Evolutionary conservation across 257 asterid species (phyloP).

Genomic region (Capsicum baccatum): DNA sequence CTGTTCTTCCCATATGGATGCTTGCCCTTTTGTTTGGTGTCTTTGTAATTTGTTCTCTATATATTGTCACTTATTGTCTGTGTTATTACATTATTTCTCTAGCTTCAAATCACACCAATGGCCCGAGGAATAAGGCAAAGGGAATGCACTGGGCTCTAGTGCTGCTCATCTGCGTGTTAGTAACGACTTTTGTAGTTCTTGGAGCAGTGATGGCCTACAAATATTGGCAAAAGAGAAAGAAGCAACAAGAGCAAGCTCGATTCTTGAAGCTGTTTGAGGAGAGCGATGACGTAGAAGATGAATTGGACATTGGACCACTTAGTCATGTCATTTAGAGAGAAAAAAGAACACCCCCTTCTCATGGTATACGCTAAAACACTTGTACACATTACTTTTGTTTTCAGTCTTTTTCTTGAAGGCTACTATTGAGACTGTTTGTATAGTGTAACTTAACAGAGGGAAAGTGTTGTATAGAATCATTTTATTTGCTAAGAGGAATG

Average conservation of each 20-base stretch:
- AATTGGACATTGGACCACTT: conserved; percentile 49
- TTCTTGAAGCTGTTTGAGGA: conserved; percentile 72
- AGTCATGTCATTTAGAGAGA: conserved; percentile 38
- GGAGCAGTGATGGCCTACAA: conserved; percentile 56
- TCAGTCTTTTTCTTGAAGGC: background rate
- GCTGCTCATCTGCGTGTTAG: conserved; percentile 36
- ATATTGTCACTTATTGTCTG: background rate
- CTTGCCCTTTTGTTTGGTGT: background rate
- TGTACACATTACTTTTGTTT: conserved; percentile 17
- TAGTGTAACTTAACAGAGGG: conserved; percentile 6
- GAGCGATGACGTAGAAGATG: conserved; percentile 51
- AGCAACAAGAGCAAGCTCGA: conserved; percentile 79
- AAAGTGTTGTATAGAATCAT: background rate
- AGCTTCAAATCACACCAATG: conserved; percentile 46
- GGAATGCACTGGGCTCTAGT: conserved; percentile 57
- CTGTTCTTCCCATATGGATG: background rate
- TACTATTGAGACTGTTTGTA: background rate
- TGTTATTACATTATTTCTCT: conserved; percentile 31
- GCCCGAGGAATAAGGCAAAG: conserved; percentile 31
- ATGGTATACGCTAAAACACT: background rate
- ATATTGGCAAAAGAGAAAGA: conserved; percentile 66
- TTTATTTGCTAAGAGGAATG: background rate
- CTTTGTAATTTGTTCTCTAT: conserved; percentile 4
- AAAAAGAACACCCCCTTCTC: background rate
- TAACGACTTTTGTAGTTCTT: conserved; percentile 39